phyloP scores from a whole-genome alignment of 805 yeast genomes.

The Wickerhamomyces rabaulensis region DNA sequence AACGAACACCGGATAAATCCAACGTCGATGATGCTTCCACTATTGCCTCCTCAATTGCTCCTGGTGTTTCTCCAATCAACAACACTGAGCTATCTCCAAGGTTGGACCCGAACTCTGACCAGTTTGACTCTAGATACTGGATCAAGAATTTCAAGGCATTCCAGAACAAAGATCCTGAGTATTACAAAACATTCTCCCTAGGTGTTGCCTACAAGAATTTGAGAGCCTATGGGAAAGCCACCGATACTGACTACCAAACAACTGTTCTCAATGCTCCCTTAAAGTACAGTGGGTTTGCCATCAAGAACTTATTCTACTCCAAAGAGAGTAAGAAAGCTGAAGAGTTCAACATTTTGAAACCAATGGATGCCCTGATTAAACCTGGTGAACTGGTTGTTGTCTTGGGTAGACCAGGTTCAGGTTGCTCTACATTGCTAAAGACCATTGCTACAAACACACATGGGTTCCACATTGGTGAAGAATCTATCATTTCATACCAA shows the following conservation, averaged over 20 bases:
- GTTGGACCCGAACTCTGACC: conserved; percentile 53
- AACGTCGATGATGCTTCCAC: neutral
- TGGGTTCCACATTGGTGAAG: conserved; percentile 45
- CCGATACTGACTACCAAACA: conserved; percentile 61
- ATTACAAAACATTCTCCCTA: conserved; percentile 50
- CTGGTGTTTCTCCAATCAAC: conserved; percentile 29
- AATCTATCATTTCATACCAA: conserved; percentile 43
- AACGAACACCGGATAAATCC: neutral
- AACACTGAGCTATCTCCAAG: conserved; percentile 14
- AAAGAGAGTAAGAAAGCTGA: conserved; percentile 20
- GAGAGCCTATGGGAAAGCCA: conserved; percentile 55
- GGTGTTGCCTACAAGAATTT: conserved; percentile 56
- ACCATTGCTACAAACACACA: conserved; percentile 50
- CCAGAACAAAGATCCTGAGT: conserved; percentile 50
- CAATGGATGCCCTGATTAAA: conserved; percentile 50
- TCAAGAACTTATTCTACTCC: conserved; percentile 13
- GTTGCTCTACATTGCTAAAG: conserved; percentile 58
- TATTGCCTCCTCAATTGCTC: conserved; percentile 14
- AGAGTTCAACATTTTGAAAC: conserved; percentile 41
- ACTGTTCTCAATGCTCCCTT: conserved; percentile 45
- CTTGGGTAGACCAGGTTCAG: conserved; percentile 76
- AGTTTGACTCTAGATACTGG: conserved; percentile 59
- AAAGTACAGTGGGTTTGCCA: conserved; percentile 18
- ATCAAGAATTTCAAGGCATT: conserved; percentile 52
- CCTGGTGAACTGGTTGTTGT: conserved; percentile 73